Conservation (phyloP, 2,329 filamentous ascomycete species). For the Seiridium unicorne region DNA sequence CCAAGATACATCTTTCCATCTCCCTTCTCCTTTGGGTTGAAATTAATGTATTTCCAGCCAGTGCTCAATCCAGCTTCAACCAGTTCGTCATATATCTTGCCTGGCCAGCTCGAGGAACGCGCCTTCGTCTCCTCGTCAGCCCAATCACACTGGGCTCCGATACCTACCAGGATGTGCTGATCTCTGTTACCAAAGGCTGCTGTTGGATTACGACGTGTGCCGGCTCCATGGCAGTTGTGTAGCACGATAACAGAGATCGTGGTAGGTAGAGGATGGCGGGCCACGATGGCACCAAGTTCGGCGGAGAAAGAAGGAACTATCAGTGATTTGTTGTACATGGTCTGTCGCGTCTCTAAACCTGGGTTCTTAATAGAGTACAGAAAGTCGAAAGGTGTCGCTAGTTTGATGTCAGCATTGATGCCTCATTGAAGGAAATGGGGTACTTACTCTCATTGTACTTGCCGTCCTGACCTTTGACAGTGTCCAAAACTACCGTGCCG, state of each 20-base stretch:
- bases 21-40: constrained; percentile 2
- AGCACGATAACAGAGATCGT: neutral
- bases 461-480: neutral
- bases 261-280: constrained; percentile 4
- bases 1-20: constrained; percentile 10
- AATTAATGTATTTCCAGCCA: constrained; percentile 8
- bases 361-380: constrained; percentile 6
- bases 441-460: constrained; percentile 5
- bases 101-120: neutral
- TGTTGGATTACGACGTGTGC: neutral
- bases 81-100: neutral
- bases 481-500: constrained; percentile 5
- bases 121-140: neutral
- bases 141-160: neutral
- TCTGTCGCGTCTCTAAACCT: neutral
- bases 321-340: neutral
- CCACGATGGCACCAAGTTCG: constrained; percentile 4
- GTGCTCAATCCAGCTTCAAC: neutral
- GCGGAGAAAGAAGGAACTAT: constrained; percentile 1
- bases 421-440: neutral
- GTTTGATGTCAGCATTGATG: neutral
- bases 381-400: constrained; percentile 8
- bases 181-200: constrained; percentile 6
- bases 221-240: constrained; percentile 9
- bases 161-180: constrained; percentile 1